Base-by-base conservation (phyloP, 1,284 basidiomycete genomes). In the Cutaneotrichosporon curvatum region DNA sequence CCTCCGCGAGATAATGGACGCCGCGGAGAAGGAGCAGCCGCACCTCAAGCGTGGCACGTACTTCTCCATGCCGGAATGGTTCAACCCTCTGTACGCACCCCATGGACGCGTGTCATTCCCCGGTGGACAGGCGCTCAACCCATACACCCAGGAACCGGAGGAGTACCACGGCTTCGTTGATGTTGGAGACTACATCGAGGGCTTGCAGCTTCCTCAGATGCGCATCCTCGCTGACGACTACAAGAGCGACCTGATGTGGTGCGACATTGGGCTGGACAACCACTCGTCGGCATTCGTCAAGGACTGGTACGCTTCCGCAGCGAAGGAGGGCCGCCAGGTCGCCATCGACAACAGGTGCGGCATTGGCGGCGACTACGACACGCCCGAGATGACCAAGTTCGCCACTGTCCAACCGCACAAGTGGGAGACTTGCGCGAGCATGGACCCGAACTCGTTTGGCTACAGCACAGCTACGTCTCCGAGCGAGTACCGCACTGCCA, bases 191-290 rank as follows among this genome's bases (percentile, higher is more conserved):
- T 81, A 76, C 47, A 35, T 81, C 19, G 62, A 74, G 12, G 78
- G 81, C 49, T 53, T 81, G 16, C 78, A 77, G 56, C 65, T 76
- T 19, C 76, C 77, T 2, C 80, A 81, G 42, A 81, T 81, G 79
- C 52, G 75, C 5, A 75, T 75, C 15, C 68, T 81, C 4, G 77
- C 76, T 0, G 57, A 73, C 16, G 71, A 73, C 15, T 81, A 81
- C 43, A 75, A 73, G 31, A 74, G 74, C 0, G 78, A 81, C 50
- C 78, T 81, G 39, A 76, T 81, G 28, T 57, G 79, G 78, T 76
- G 44, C 20, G 69, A 81, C 53, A 80, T 81, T 15, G 81, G 81
- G 12, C 77, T 79, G 8, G 74, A 78, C 0, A 80, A 79, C 54
- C 72, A 65, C 37, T 75, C 73, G 1, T 55, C 73, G 0, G 71